Evolutionary conservation across 495 filamentous ascomycete genomes (phyloP).

Genomic region (Cercophora sp.): DNA sequence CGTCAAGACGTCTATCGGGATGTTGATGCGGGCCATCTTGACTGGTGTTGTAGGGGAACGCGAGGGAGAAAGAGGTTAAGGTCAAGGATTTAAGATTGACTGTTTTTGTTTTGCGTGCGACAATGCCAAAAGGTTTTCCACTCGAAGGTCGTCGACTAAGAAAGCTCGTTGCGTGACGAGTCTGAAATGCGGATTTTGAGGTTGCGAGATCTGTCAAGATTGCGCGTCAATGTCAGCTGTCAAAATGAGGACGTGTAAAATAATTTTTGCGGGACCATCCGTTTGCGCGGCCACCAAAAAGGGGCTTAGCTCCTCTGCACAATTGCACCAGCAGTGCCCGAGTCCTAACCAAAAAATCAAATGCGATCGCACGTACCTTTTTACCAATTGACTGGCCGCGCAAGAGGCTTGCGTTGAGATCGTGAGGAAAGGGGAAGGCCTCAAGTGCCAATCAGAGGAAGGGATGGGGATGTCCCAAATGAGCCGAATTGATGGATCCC

Average conservation of each 20-base stretch:
- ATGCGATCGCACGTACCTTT: not conserved
- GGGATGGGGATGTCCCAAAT: conserved; percentile 20
- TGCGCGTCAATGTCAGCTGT: conserved; percentile 19
- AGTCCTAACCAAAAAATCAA: no score
- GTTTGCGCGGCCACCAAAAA: no score
- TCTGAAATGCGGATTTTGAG: not conserved
- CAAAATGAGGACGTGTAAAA: not conserved
- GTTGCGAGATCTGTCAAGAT: conserved; percentile 31
- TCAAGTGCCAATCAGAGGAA: conserved; percentile 15
- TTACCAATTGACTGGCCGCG: not conserved
- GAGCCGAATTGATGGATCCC: conserved; percentile 10
- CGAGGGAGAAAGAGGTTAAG: not conserved
- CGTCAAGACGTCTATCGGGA: conserved; percentile 86
- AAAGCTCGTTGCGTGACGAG: not conserved
- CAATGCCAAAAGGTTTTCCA: no score
- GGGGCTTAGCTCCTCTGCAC: no score
- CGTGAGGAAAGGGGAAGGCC: conserved; percentile 1
- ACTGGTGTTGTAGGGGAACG: conserved; percentile 14
- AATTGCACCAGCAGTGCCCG: no score
- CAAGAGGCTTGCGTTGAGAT: not conserved
- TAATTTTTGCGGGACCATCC: not conserved
- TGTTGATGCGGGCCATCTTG: conserved; percentile 80
- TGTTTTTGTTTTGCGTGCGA: no score
- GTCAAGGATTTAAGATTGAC: not conserved
- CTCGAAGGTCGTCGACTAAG: no score